Evolutionary conservation across 768 basidiomycete species (phyloP).

Genomic region (Leccinellum albellum): DNA sequence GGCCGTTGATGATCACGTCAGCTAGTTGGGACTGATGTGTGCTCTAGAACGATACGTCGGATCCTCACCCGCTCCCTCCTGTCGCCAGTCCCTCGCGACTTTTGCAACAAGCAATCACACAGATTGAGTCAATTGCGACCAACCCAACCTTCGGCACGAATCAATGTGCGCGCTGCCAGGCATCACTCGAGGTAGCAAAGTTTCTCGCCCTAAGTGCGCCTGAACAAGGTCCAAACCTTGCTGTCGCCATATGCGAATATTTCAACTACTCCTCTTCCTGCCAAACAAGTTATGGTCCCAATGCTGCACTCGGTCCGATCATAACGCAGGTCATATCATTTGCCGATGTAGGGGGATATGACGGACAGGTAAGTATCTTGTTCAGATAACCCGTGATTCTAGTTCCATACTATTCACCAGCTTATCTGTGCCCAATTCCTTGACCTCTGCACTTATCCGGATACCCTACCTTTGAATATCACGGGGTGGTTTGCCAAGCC

Average conservation of each 20-base stretch:
- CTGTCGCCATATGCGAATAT: slow-evolving; percentile 56
- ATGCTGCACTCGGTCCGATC: slow-evolving; percentile 48
- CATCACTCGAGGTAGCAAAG: slow-evolving; percentile 59
- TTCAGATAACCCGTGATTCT: not conserved
- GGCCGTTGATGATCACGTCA: not conserved
- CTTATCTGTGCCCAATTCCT: slow-evolving; percentile 61
- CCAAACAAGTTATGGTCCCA: slow-evolving; percentile 42
- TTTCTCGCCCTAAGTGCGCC: slow-evolving; percentile 65
- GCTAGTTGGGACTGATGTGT: not conserved
- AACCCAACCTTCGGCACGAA: slow-evolving; percentile 53
- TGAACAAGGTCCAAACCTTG: slow-evolving; percentile 52
- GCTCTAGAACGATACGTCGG: slow-evolving; percentile 49
- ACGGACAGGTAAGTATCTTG: slow-evolving; percentile 54
- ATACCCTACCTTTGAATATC: slow-evolving; percentile 57
- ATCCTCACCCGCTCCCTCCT: slow-evolving; percentile 66
- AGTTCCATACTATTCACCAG: slow-evolving; percentile 27
- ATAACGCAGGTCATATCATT: slow-evolving; percentile 70
- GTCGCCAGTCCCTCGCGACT: slow-evolving; percentile 44
- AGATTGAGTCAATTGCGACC: slow-evolving; percentile 51
- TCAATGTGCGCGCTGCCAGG: slow-evolving; percentile 57
- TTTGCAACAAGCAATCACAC: slow-evolving; percentile 49
- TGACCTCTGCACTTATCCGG: slow-evolving; percentile 50
- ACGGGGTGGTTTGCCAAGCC: slow-evolving; percentile 73
- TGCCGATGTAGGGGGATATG: slow-evolving; percentile 67
- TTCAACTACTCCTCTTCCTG: slow-evolving; percentile 54